phyloP scores from a whole-genome alignment of 495 filamentous ascomycete genomes.

The Schizothecium vesticola region DNA sequence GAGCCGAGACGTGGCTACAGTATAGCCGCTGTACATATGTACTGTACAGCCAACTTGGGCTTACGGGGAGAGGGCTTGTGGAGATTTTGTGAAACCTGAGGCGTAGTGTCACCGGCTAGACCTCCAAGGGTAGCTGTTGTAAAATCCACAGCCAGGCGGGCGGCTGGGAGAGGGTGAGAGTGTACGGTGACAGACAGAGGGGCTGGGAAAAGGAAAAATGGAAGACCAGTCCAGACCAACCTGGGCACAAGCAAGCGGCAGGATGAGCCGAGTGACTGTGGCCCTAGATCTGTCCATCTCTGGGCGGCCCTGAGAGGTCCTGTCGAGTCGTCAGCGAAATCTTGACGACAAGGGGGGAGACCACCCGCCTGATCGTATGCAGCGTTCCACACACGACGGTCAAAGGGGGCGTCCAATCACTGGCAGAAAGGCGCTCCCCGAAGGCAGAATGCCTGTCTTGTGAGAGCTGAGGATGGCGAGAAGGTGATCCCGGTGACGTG shows the following conservation, averaged over 20 bases:
- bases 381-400: background rate
- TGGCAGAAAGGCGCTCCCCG: background rate
- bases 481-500: background rate
- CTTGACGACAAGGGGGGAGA: background rate
- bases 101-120: background rate
- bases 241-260: background rate
- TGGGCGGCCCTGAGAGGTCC: too few species aligned
- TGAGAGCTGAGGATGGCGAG: background rate
- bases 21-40: background rate
- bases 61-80: background rate
- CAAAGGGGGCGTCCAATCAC: constrained; percentile 10
- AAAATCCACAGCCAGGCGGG: background rate
- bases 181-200: background rate
- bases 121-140: background rate
- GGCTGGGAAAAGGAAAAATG: background rate
- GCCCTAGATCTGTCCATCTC: background rate
- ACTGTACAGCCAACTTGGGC: background rate
- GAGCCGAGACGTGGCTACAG: background rate
- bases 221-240: background rate
- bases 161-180: background rate
- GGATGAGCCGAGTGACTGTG: background rate
- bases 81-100: background rate
- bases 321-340: background rate
- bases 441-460: background rate
- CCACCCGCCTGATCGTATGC: background rate